Base-by-base conservation (phyloP, 2,329 filamentous ascomycete species). In the Purpureocillium lavendulum region DNA sequence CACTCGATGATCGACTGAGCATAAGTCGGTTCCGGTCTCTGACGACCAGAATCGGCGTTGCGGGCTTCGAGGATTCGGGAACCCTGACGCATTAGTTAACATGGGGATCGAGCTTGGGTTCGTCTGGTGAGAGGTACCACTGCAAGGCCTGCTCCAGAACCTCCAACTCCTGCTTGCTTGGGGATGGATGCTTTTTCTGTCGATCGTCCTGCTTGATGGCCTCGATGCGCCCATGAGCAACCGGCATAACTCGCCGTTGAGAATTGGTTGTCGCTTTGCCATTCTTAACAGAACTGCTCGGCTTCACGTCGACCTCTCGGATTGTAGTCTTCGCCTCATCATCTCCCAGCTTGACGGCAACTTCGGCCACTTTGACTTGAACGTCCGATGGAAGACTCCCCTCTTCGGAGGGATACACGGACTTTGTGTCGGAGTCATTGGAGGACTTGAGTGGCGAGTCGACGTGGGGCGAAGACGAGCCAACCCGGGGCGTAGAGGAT, bases 151-250 rank as follows among this genome's bases (percentile, higher is more conserved):
- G 41, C 36, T 62, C 59, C 17, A 68, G 49, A n/a, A 58, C 49
- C 36, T 66, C 57, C 16, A 69, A 49, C 9, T 57, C 59, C 24
- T 55, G 51, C 41, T 67, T 67, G 51, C 60, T 66, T 3, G 66
- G 66, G 3, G 66, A 69, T 6, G 66, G 66, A 30, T 69, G 65
- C 40, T 69, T 69, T 53, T 69, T 69, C 13, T 54, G 49, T 31
- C 45, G 45, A 33, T 51, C 48, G 29, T 15, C 32, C 37, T 7
- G 26, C n/a, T 30, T 30, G 29, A 30, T 14, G 29, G 11, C 11
- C 7, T 14, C 13, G 29, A 30, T 14, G n/a, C 29, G 29, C 4
- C 13, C n/a, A 14, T 5, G 6, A 12, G 12, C 29, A 30, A 7
- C 13, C 12, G n/a, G 12, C 6, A 5, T 30, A 6, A 6, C 29